Evolutionary conservation across 2,329 filamentous ascomycete genomes (phyloP), one percentile per base, ranked within the genome.

Genomic region (Hypoxylon sp.): DNA sequence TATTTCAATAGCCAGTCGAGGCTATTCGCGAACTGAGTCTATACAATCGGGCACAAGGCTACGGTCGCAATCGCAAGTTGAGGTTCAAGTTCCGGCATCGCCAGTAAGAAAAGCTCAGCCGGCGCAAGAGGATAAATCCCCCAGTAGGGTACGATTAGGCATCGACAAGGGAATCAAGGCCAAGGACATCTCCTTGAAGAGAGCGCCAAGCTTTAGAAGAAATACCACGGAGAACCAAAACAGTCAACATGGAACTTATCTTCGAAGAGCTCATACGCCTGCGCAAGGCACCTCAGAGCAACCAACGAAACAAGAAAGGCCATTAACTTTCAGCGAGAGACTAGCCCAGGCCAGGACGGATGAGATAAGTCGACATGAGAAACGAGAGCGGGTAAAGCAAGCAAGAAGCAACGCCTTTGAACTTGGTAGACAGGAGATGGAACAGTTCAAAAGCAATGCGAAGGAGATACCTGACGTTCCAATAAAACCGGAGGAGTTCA

Each of bases 161-260:
- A 95, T 97, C 55, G 92, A 96, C 71, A 95, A 96, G 68, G 91
- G 91, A 1, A 75, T 92, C 25, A 88, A 80, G 62, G 91, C 87
- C 2, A 83, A 83, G 51, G 91, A 97, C 63, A 79, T 97, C 21
- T 97, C 92, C 2, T 74, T 97, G 19, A 94, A 90, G 70, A 80
- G 90, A 59, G 84, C 90, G 2, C 78, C 84, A 2, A 79, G 74
- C 49, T 66, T 76, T 20, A 75, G 72, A 45, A 75, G 67, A 46
- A n/a, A n/a, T n/a, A 62, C 64, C 27, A 29, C 55, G 23, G 64
- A 70, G 13, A 63, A 57, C 9, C 63, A 66, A 27, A 66, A 67
- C 29, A 59, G 54, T 4, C 59, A 59, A 19, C 64, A 68, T 7
- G 60, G 63, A 23, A 73, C 73, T 7, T 79, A 76, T 58, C 61